Evolutionary conservation across 495 filamentous ascomycete species (phyloP), one percentile per base, ranked within the genome.

Genomic region (Poronia punctata): DNA sequence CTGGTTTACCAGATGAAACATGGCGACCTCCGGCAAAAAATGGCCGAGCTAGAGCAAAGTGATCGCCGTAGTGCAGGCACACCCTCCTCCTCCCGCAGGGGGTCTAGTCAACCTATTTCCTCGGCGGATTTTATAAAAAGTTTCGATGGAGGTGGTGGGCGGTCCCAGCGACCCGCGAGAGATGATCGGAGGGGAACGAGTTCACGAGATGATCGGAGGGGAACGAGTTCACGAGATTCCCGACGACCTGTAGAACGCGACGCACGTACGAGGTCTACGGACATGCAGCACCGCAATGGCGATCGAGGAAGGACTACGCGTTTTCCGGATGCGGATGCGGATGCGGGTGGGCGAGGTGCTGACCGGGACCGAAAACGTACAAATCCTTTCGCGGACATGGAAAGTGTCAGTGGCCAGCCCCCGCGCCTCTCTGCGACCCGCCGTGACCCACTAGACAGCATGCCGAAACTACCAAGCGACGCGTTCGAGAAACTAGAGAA

Each of bases 1-100:
- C 15, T 70, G 11, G 70, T 71, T 1, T 66, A 67, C 29, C 47
- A 68, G 49, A 37, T 64, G 22, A 63, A 62, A 36, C 53, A 48
- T 11, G 57, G 59, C 6, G 14, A 39, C 16, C 35, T 64, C 17
- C 11, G 26, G 12, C 41, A 54, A 8, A 49, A 58, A 9, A 6
- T 57, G 7, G 21, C 23, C 3, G 12, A 36, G 3, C n/a, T 30
- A 20, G 33, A 32, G 22, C 4, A 7, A 7, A 15, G 21, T 15
- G 7, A 11, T 5, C 18, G 15, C n/a, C 15, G n/a, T 5, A 6
- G 14, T 3, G 2, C 16, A 18, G 4, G 34, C 7, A 23, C 34
- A 43, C n/a, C n/a, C n/a, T 17, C 30, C 11, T 27, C 22, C 5
- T 35, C 31, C 32, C 20, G 15, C 22, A 33, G 42, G 19, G 10